A percentile compares a stretch with the other conserved stretches of the same genome.
phyloP scores from a whole-genome alignment of 495 filamentous ascomycete genomes.

The Lophiotrema nucula region DNA sequence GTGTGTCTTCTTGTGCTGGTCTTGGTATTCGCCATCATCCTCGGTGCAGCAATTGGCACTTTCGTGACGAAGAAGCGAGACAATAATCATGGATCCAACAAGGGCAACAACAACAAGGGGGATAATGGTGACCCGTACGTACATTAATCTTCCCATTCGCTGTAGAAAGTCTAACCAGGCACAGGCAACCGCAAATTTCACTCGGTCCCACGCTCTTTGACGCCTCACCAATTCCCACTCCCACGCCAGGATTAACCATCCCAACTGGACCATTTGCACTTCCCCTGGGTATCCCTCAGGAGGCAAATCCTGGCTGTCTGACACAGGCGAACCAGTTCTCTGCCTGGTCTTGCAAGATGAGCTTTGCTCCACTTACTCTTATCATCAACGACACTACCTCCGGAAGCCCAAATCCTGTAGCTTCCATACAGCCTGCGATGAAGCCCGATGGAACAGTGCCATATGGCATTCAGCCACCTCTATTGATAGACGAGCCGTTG shows the following conservation, averaged over 20 bases:
- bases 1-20: constrained; percentile 56
- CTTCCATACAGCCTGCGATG: constrained; percentile 27
- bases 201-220: constrained; percentile 60
- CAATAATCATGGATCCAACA: neutral
- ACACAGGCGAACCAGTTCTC: constrained; percentile 54
- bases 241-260: constrained; percentile 56
- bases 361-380: constrained; percentile 32
- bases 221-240: constrained; percentile 60
- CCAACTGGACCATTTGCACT: constrained; percentile 66
- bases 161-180: neutral
- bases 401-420: constrained; percentile 28
- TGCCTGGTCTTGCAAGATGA: constrained; percentile 68
- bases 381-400: constrained; percentile 42
- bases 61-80: constrained; percentile 30
- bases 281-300: constrained; percentile 54
- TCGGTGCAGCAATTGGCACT: constrained; percentile 43
- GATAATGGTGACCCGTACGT: constrained; percentile 27
- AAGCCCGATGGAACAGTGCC: constrained; percentile 41
- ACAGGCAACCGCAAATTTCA: constrained; percentile 15
- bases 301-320: constrained; percentile 66
- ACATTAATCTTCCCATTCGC: neutral
- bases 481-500: constrained; percentile 52
- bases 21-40: constrained; percentile 47
- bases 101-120: neutral
- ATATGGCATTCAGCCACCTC: constrained; percentile 67